Conservation (phyloP, 108 stramenopile genomes). For the Chaetoceros tenuissimus region DNA sequence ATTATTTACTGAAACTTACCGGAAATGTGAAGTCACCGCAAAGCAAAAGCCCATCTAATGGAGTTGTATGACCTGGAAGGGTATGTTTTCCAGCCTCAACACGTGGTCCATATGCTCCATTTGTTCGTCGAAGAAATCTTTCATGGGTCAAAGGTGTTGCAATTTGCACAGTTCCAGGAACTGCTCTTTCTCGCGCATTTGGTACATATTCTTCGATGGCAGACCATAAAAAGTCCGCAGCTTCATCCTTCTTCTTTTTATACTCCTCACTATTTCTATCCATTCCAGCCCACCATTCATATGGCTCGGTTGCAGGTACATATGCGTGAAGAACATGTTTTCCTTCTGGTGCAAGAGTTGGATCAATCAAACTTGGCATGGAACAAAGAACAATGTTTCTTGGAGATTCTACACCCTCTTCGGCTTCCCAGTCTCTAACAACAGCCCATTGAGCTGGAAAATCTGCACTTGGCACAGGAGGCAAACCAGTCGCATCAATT, state of each 20-base stretch:
- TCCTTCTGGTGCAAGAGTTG: constrained; percentile 75
- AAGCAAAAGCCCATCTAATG: constrained; percentile 30
- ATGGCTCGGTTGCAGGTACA: constrained; percentile 85
- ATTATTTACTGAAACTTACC: too few species aligned
- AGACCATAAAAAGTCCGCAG: constrained; percentile 84
- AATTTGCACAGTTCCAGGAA: constrained; percentile 58
- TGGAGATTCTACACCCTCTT: constrained; percentile 73
- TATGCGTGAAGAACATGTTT: constrained; percentile 92
- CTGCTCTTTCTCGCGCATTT: constrained; percentile 61
- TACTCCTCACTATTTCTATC: constrained; percentile 78
- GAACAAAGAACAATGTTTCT: constrained; percentile 80
- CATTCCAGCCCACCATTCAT: constrained; percentile 81
- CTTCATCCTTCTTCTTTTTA: constrained; percentile 68
- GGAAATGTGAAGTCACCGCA: constrained; percentile 71
- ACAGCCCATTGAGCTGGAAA: constrained; percentile 95
- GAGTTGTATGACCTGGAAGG: constrained; percentile 56
- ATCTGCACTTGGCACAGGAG: constrained; percentile 50
- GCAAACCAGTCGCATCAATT: constrained; percentile 78
- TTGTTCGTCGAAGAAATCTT: constrained; percentile 66
- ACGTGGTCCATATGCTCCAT: constrained; percentile 54
- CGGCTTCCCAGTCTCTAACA: constrained; percentile 72
- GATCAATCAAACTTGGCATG: constrained; percentile 81
- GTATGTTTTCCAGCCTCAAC: constrained; percentile 54
- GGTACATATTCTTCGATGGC: constrained; percentile 89
- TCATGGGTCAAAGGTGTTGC: constrained; percentile 91